A percentile compares a stretch with the other conserved stretches of the same genome.
These are phyloP conservation scores for Acacia acuminata DNA, from an alignment of 306 rosid genomes.

Conservation along the genomic window DNA sequence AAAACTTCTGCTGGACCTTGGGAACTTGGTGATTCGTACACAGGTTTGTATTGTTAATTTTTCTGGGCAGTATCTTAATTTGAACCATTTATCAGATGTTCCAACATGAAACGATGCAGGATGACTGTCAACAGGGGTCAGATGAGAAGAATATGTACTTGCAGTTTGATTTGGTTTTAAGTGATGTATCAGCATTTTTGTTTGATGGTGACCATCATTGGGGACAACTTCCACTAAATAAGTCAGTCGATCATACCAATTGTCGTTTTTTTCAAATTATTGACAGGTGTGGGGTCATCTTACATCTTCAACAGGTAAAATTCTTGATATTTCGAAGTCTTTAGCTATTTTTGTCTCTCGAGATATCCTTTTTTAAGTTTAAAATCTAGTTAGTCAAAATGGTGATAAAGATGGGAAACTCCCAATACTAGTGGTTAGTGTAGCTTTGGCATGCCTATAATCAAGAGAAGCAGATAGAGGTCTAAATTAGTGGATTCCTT, in stretches of 20 bases:
- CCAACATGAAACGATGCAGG: slow-evolving; percentile 53
- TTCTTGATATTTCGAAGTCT: slow-evolving; percentile 24
- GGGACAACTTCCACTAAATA: slow-evolving; percentile 57
- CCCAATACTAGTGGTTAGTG: not conserved
- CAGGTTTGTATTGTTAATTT: slow-evolving; percentile 50
- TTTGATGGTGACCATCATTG: slow-evolving; percentile 90
- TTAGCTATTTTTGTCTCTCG: not conserved
- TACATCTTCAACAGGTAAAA: slow-evolving; percentile 85
- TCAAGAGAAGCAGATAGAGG: not conserved
- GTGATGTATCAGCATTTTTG: slow-evolving; percentile 94
- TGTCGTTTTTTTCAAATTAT: slow-evolving; percentile 71
- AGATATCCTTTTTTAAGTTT: not conserved
- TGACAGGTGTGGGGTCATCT: slow-evolving; percentile 80
- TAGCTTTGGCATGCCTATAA: not conserved
- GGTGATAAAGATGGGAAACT: not conserved
- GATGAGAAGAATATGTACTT: slow-evolving; percentile 75
- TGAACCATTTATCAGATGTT: slow-evolving; percentile 22
- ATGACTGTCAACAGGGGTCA: slow-evolving; percentile 54
- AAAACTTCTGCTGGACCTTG: slow-evolving; percentile 90
- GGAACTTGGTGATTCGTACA: slow-evolving; percentile 80
- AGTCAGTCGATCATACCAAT: slow-evolving; percentile 39
- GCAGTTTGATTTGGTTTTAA: slow-evolving; percentile 82
- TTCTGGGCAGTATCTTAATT: slow-evolving; percentile 9
- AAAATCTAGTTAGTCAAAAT: not conserved
- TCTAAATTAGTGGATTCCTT: not conserved